These are phyloP conservation scores for Alternaria gaisen DNA, from an alignment of 2,329 filamentous ascomycete genomes.

Conservation along the genomic window DNA sequence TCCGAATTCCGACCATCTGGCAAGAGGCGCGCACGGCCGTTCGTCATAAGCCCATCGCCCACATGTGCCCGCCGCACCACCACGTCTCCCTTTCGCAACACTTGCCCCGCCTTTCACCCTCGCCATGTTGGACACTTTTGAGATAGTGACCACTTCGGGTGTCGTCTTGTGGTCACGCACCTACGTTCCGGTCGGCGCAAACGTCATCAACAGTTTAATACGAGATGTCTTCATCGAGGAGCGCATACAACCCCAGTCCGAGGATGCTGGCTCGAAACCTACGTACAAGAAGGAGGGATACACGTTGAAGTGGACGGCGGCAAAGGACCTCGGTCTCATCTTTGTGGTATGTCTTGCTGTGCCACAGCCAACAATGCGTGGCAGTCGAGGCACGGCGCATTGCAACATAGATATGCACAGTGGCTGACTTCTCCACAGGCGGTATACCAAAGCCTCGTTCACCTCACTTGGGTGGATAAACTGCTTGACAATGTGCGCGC, in stretches of 20 bases:
- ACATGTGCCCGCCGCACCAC: conserved; percentile 14
- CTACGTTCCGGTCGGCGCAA: conserved; percentile 80
- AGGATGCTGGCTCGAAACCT: conserved; percentile 71
- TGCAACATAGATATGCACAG: not conserved
- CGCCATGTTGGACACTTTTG: conserved; percentile 91
- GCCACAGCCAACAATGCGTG: not conserved
- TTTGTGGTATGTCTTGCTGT: conserved; percentile 75
- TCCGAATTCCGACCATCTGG: conserved; percentile 30
- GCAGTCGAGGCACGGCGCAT: not conserved
- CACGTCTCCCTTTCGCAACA: conserved; percentile 5
- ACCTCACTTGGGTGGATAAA: conserved; percentile 96
- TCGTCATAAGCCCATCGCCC: conserved; percentile 41
- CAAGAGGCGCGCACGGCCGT: conserved; percentile 31
- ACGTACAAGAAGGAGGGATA: conserved; percentile 92
- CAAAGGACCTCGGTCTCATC: conserved; percentile 91
- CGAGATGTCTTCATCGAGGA: conserved; percentile 98
- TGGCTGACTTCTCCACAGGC: conserved; percentile 64
- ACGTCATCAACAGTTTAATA: conserved; percentile 93
- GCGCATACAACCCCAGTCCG: conserved; percentile 70
- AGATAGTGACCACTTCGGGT: conserved; percentile 93
- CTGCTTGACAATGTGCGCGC: conserved; percentile 94
- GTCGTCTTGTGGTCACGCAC: conserved; percentile 96
- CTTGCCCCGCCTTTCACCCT: conserved; percentile 6
- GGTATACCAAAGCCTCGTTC: conserved; percentile 93
- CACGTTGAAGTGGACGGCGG: conserved; percentile 90